These are phyloP conservation scores for Phytophthora meadii DNA, from an alignment of 352 stramenopile genomes.

Conservation along the genomic window DNA sequence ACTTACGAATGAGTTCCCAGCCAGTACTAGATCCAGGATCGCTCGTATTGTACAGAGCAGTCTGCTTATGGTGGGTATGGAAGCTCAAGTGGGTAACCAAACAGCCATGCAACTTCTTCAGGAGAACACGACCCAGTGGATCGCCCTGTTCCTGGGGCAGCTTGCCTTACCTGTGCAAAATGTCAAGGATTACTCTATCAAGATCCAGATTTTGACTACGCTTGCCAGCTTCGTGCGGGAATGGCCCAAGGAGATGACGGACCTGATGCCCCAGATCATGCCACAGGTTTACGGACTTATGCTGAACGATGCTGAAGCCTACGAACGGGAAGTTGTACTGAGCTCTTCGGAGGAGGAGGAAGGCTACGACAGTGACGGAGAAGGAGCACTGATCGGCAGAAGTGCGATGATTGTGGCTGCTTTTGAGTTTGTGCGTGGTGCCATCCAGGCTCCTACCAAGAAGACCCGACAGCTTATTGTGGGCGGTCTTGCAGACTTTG, in stretches of 20 bases:
- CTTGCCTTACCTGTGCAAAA: constrained; percentile 47
- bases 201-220: constrained; percentile 80
- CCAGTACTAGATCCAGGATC: constrained; percentile 60
- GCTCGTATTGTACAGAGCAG: constrained; percentile 81
- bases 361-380: constrained; percentile 81
- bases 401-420: constrained; percentile 74
- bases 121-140: constrained; percentile 74
- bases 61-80: constrained; percentile 85
- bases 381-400: constrained; percentile 67
- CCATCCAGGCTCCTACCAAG: constrained; percentile 79
- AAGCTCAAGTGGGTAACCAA: constrained; percentile 76
- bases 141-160: constrained; percentile 69
- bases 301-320: constrained; percentile 46
- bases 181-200: constrained; percentile 70
- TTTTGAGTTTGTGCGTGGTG: constrained; percentile 79
- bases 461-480: constrained; percentile 76
- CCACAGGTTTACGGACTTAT: constrained; percentile 74
- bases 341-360: constrained; percentile 60
- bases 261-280: constrained; percentile 76
- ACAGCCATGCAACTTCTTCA: constrained; percentile 67
- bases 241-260: constrained; percentile 84
- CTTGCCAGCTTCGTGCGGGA: constrained; percentile 84
- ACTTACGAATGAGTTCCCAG: constrained; percentile 50
- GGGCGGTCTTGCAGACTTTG: constrained; percentile 63
- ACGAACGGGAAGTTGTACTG: constrained; percentile 67